Percentiles rank a stretch among this genome's conserved stretches.
Evolutionary conservation across 495 filamentous ascomycete genomes (phyloP).

Genomic region (Letharia lupina): DNA sequence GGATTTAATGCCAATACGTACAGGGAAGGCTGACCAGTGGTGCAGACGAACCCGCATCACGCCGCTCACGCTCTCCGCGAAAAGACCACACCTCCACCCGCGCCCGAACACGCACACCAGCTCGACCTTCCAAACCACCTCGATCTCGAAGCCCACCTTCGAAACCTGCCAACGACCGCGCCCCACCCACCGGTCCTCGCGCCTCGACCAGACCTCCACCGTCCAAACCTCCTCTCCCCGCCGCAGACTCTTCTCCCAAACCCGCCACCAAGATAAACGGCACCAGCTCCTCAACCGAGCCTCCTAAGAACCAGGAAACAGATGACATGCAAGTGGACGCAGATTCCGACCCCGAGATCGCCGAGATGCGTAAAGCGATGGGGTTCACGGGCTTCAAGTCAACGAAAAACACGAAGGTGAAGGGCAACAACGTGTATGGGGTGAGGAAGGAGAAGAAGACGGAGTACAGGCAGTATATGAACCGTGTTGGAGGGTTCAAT

Average conservation of each 20-base stretch:
- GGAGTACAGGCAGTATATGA: slow-evolving; percentile 98
- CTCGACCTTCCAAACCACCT: slow-evolving; percentile 30
- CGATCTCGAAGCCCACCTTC: slow-evolving; percentile 24
- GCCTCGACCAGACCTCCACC: background rate
- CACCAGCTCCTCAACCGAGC: slow-evolving; percentile 24
- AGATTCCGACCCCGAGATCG: slow-evolving; percentile 57
- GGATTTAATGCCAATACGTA: slow-evolving; percentile 8
- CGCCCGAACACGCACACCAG: slow-evolving; percentile 33
- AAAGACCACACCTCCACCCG: slow-evolving; percentile 34
- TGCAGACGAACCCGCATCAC: slow-evolving; percentile 24
- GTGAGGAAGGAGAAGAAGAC: slow-evolving; percentile 92
- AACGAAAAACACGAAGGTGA: slow-evolving; percentile 85
- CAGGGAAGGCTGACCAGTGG: slow-evolving; percentile 13
- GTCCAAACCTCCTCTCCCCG: slow-evolving; percentile 18
- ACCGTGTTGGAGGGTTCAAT: slow-evolving; percentile 93
- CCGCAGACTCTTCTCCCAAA: slow-evolving; percentile 17
- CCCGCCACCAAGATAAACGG: slow-evolving; percentile 8
- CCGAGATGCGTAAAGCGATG: slow-evolving; percentile 74
- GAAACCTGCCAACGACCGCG: slow-evolving; percentile 27
- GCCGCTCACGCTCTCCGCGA: slow-evolving; percentile 35
- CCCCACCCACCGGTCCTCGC: slow-evolving; percentile 20
- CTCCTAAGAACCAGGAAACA: slow-evolving; percentile 25
- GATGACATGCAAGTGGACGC: slow-evolving; percentile 38
- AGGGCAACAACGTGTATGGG: slow-evolving; percentile 77
- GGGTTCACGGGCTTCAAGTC: slow-evolving; percentile 78